A percentile compares a stretch with the other conserved stretches of the same genome.
phyloP scores from a whole-genome alignment of 23 red algal species.

The Pyropia yezoensis region DNA sequence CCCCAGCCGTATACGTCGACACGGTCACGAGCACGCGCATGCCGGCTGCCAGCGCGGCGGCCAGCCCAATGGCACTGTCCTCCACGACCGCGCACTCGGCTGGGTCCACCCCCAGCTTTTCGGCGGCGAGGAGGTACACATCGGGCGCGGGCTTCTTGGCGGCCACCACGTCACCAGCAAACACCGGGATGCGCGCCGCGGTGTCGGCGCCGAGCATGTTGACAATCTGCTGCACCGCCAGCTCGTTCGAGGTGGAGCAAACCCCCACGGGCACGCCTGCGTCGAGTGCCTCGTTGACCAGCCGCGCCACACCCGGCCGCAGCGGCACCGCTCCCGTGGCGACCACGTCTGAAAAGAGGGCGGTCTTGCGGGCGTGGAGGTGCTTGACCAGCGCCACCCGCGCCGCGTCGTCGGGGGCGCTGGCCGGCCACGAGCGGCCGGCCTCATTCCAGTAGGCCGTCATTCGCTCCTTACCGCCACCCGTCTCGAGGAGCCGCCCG shows the following conservation, averaged over 20 bases:
- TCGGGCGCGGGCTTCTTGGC: conserved; percentile 92
- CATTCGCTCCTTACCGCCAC: conserved; percentile 99
- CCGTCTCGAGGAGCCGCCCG: conserved; percentile 85
- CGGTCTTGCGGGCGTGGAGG: conserved; percentile 89
- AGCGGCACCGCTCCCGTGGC: conserved; percentile 58
- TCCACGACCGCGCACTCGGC: conserved; percentile 51
- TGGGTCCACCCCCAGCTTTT: conserved; percentile 41
- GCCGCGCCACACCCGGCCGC: conserved; percentile 51
- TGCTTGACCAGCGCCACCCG: conserved; percentile 44
- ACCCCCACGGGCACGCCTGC: conserved; percentile 58
- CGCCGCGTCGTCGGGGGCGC: conserved; percentile 5
- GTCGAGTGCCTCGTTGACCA: conserved; percentile 37
- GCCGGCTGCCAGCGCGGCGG: conserved; percentile 51
- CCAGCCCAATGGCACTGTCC: conserved; percentile 58
- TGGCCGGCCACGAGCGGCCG: conserved; percentile 47
- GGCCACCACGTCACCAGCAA: conserved; percentile 82
- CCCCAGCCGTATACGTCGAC: conserved; percentile 62
- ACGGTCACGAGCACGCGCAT: conserved; percentile 72
- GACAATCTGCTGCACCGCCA: conserved; percentile 79
- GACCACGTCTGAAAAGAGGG: conserved; percentile 79
- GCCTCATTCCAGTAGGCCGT: conserved; percentile 70
- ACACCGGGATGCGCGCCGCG: conserved; percentile 45
- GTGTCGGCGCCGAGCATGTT: conserved; percentile 44
- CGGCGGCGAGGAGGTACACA: conserved; percentile 73
- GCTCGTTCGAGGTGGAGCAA: conserved; percentile 84